Conservation (phyloP, 768 basidiomycete genomes). For the Cubamyces lactineus region DNA sequence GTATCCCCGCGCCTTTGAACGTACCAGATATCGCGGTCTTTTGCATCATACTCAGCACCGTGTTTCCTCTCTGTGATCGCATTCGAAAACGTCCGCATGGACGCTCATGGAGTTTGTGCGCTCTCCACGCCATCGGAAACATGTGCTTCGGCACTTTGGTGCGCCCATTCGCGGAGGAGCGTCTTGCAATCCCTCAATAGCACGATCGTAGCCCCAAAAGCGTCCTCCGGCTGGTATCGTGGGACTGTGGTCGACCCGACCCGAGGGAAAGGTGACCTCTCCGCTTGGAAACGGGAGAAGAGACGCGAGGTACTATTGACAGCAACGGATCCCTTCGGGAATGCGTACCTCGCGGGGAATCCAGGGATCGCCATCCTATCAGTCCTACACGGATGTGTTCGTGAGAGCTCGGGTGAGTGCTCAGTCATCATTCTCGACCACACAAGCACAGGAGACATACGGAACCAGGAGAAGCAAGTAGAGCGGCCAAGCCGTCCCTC, state of each 20-base stretch:
- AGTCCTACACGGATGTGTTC: neutral
- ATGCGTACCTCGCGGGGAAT: neutral
- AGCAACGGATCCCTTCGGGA: conserved; percentile 14
- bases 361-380: neutral
- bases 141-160: conserved; percentile 8
- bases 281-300: conserved; percentile 2
- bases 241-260: conserved; percentile 2
- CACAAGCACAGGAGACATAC: neutral
- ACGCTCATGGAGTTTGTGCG: conserved; percentile 16
- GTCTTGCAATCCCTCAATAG: neutral
- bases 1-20: too few species aligned
- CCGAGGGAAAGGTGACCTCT: neutral
- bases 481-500: neutral
- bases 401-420: conserved; percentile 6
- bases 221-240: conserved; percentile 14
- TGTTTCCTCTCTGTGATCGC: too few species aligned
- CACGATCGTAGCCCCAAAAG: conserved; percentile 1
- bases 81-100: neutral
- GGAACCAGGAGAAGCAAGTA: neutral
- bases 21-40: too few species aligned
- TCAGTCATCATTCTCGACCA: neutral
- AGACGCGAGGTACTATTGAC: conserved; percentile 4
- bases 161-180: neutral
- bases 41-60: too few species aligned
- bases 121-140: conserved; percentile 10